A percentile compares a stretch with the other conserved stretches of the same genome.
phyloP scores from a whole-genome alignment of 2,329 filamentous ascomycete genomes.

The Aureobasidium subglaciale region DNA sequence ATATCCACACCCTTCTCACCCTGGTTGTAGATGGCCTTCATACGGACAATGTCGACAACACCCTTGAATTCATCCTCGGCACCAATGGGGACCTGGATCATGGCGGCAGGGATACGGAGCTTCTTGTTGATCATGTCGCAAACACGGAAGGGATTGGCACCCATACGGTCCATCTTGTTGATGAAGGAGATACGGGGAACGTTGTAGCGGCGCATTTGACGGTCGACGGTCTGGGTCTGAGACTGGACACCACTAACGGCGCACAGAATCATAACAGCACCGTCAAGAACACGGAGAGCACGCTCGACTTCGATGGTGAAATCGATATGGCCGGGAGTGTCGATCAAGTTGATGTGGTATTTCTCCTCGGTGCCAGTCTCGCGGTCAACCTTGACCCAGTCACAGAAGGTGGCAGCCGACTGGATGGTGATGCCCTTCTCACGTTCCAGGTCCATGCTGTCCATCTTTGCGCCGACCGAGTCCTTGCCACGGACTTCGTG shows the following conservation, averaged over 20 bases:
- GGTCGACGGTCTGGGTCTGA: slow-evolving; percentile 95
- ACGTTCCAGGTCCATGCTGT: slow-evolving; percentile 97
- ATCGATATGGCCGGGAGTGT: slow-evolving; percentile 97
- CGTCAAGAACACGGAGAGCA: slow-evolving; percentile 87
- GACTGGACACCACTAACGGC: slow-evolving; percentile 95
- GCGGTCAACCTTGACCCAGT: slow-evolving; percentile 73
- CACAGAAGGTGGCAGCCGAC: slow-evolving; percentile 93
- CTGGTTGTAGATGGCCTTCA: slow-evolving; percentile 91
- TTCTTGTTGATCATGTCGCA: slow-evolving; percentile 97
- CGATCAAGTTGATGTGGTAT: slow-evolving; percentile 97
- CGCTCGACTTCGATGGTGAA: slow-evolving; percentile 98
- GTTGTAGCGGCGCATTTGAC: slow-evolving; percentile 98
- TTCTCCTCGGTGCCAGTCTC: slow-evolving; percentile 66
- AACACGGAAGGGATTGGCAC: slow-evolving; percentile 94
- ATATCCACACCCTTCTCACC: slow-evolving; percentile 71
- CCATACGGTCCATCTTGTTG: slow-evolving; percentile 99
- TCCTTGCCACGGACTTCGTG: slow-evolving; percentile 96
- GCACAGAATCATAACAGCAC: slow-evolving; percentile 96
- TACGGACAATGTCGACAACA: slow-evolving; percentile 84
- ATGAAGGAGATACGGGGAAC: slow-evolving; percentile 92
- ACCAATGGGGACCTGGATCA: slow-evolving; percentile 90
- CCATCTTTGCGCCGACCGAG: slow-evolving; percentile 96
- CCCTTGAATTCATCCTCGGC: slow-evolving; percentile 86
- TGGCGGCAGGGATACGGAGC: slow-evolving; percentile 85
- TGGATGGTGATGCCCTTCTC: slow-evolving; percentile 99